phyloP scores from a whole-genome alignment of 768 basidiomycete species.

The Leucocoprinus leucothites region DNA sequence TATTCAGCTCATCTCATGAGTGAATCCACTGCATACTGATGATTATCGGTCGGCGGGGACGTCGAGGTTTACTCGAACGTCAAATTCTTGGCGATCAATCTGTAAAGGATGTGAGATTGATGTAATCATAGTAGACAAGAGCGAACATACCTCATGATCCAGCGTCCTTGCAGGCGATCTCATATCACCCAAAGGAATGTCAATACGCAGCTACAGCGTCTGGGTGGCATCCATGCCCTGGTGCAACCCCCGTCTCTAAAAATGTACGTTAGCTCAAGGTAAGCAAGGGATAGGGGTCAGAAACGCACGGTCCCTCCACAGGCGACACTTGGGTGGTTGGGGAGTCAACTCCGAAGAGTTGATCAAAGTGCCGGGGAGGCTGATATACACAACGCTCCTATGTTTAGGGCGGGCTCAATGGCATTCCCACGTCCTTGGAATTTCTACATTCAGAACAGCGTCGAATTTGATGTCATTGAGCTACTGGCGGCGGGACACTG shows the following conservation, averaged over 20 bases:
- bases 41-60: background rate
- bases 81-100: background rate
- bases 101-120: background rate
- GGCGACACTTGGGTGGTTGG: conserved; percentile 9
- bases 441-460: too few species aligned
- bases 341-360: conserved; percentile 11
- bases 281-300: background rate
- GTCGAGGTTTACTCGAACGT: background rate
- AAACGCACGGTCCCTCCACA: background rate
- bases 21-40: too few species aligned
- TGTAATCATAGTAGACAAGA: background rate
- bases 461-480: background rate
- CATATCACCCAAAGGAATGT: conserved; percentile 9
- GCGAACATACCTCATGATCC: background rate
- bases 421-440: background rate
- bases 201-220: background rate
- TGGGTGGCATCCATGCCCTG: background rate
- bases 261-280: background rate
- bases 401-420: conserved; percentile 6
- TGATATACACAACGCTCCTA: background rate
- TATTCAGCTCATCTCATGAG: too few species aligned
- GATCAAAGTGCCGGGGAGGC: background rate
- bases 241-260: background rate
- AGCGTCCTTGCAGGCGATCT: conserved; percentile 6
- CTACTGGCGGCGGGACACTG: too few species aligned